Evolutionary conservation across 2,329 filamentous ascomycete species (phyloP), one percentile per base, ranked within the genome.

Genomic region (Coniochaeta pulveracea): DNA sequence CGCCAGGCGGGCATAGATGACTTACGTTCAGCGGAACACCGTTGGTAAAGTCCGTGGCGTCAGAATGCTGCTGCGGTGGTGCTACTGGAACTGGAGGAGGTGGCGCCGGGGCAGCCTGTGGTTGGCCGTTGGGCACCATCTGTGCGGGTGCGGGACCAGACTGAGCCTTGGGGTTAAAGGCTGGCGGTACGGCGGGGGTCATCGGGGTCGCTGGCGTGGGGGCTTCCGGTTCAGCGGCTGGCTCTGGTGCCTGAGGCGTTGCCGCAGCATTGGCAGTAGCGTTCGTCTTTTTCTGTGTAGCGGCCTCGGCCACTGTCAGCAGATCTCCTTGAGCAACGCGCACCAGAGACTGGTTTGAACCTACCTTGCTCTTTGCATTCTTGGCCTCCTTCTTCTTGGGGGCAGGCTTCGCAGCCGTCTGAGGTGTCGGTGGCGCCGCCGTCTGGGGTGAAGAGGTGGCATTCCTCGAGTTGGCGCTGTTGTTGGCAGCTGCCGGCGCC

Each of bases 301-400:
- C 69, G 52, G 60, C 63, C 63, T 64, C 62, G 52, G 59, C 41
- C 29, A 41, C 18, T 37, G 41, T 48, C 35, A 46, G 36, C 28
- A 32, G 12, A 25, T 30, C 19, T 23, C 14, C 7, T 6, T 29
- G 19, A 18, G 21, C 12, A 6, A 11, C 14, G 5, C 26, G 14
- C 16, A 18, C 24, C 26, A 17, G 23, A 12, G 15, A 23, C 5
- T 19, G 10, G 27, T 14, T 5, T 27, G 26, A 25, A 19, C 62
- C 60, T 69, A 83, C 80, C 76, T 85, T 84, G 37, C 59, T 64
- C 55, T 79, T 81, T 5, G 71, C 63, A 39, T 63, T 68, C 56
- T 79, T 80, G 5, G 59, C 61, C 19, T 76, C 74, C 63, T 85
- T 83, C 69, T 89, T 89, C 56, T 85, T 86, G 1, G 81, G 80